Evolutionary conservation across 768 basidiomycete genomes (phyloP), one percentile per base, ranked within the genome.

Genomic region (Termitomyces sp.): DNA sequence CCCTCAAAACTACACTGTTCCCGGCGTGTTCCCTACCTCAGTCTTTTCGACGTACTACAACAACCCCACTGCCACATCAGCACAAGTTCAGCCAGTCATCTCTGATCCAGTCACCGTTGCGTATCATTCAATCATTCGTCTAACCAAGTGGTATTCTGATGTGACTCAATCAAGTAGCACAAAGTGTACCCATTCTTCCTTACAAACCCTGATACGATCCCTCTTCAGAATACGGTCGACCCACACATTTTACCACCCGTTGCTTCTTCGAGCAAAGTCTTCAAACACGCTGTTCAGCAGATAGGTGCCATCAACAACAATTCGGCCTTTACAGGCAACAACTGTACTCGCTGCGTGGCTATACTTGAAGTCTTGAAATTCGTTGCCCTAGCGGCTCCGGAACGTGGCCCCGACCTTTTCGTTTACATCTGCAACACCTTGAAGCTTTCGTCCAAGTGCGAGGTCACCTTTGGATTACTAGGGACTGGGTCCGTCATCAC

Each of bases 31-130:
- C 67, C 87, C 89, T 1, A 86, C 86, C 2, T 80, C 84, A 5
- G 71, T 79, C 38, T 91, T 83, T 68, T 65, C 74, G n/a, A 66
- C 75, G 51, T 91, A 90, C 68, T 89, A 84, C 71, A 90, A 89
- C 68, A 71, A 79, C 60, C 87, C 89, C 32, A 90, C 87, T 1
- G 85, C 82, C 32, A 90, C 89, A 2, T 80, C 81, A 12, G 82
- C 77, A 0, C 89, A 91, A 66, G 83, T 83, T 4, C 89, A 91
- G 69, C 89, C 89, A n/a, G 77, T 89, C 57, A 79, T 91, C 37
- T 82, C 87, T 14, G 89, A 91, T 66, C 85, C 87, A 9, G 80
- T 89, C 32, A 78, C 79, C 27, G 89, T 88, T 51, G 55, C 59
- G 64, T 65, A 46, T 57, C 40, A 25, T 49, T 50, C 31, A 42